Conservation (phyloP, 2,329 filamentous ascomycete species). For the Neodidymelliopsis sp. region DNA sequence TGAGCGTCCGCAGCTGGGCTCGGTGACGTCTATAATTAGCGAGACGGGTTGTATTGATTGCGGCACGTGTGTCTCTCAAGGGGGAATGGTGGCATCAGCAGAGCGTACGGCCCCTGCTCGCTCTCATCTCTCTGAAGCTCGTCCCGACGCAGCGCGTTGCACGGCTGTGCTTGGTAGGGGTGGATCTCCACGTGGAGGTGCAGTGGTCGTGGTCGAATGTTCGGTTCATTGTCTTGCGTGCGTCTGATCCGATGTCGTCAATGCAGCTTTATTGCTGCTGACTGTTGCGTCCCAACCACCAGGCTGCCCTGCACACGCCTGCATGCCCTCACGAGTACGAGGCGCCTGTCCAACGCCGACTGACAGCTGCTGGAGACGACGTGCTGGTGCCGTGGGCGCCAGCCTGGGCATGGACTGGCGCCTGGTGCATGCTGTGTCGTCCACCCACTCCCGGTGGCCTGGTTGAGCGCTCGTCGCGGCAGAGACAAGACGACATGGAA, state of each 20-base stretch:
- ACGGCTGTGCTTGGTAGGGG: slow-evolving; percentile 28
- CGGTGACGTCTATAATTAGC: slow-evolving; percentile 43
- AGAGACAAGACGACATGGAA: slow-evolving; percentile 31
- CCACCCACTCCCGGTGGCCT: slow-evolving; percentile 36
- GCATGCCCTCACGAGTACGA: slow-evolving; percentile 27
- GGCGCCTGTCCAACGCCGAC: slow-evolving; percentile 28
- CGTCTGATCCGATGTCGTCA: slow-evolving; percentile 26
- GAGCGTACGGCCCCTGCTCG: slow-evolving; percentile 20
- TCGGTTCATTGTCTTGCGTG: slow-evolving; percentile 28
- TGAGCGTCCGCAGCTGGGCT: slow-evolving; percentile 21
- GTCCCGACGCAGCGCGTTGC: slow-evolving; percentile 34
- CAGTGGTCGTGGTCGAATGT: slow-evolving; percentile 20
- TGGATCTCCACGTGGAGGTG: slow-evolving; percentile 46
- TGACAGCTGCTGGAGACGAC: slow-evolving; percentile 38
- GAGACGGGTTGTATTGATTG: slow-evolving; percentile 41
- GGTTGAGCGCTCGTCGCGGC: slow-evolving; percentile 32
- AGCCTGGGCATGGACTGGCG: slow-evolving; percentile 23
- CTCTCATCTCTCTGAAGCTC: slow-evolving; percentile 34
- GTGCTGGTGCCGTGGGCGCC: slow-evolving; percentile 13
- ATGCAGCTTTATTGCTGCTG: slow-evolving; percentile 15
- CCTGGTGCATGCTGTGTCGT: slow-evolving; percentile 26
- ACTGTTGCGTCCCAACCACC: slow-evolving; percentile 16
- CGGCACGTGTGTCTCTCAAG: slow-evolving; percentile 44
- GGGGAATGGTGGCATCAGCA: slow-evolving; percentile 39
- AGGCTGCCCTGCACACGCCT: slow-evolving; percentile 9